Evolutionary conservation across 306 rosid genomes (phyloP).

Genomic region (Psophocarpus tetragonolobus): DNA sequence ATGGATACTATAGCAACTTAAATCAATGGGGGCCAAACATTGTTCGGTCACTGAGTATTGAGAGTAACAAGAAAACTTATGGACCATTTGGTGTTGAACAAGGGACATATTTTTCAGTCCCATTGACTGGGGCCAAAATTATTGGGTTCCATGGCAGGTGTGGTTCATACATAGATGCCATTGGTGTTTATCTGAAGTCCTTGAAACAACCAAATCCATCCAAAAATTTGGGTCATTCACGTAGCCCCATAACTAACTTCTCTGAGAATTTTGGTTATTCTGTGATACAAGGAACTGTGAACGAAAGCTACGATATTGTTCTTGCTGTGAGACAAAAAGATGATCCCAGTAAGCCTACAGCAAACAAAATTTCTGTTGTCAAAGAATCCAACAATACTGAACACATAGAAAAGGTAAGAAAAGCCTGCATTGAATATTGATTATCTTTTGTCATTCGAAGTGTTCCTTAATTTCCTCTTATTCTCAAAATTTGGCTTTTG

Average conservation of each 20-base stretch:
- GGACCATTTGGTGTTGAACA: slow-evolving; percentile 72
- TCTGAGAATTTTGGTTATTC: slow-evolving; percentile 63
- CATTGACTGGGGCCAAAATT: slow-evolving; percentile 60
- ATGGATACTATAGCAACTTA: slow-evolving; percentile 65
- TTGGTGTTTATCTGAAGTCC: slow-evolving; percentile 73
- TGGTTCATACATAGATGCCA: slow-evolving; percentile 80
- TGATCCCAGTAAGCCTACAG: slow-evolving; percentile 46
- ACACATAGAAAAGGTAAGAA: slow-evolving; percentile 49
- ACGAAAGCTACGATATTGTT: slow-evolving; percentile 74
- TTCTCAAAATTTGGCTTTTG: not conserved
- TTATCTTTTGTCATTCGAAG: slow-evolving; percentile 21
- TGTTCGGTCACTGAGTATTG: slow-evolving; percentile 60
- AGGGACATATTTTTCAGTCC: slow-evolving; percentile 68
- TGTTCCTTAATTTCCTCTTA: slow-evolving; percentile 15
- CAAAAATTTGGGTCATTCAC: slow-evolving; percentile 41
- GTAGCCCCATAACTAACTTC: slow-evolving; percentile 38
- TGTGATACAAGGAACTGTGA: slow-evolving; percentile 68
- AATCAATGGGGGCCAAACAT: slow-evolving; percentile 44
- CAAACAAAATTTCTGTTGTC: slow-evolving; percentile 39
- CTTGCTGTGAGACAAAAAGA: slow-evolving; percentile 78
- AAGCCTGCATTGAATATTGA: not conserved
- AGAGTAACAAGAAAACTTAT: slow-evolving; percentile 58
- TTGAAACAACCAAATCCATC: slow-evolving; percentile 44
- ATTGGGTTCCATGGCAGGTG: slow-evolving; percentile 87
- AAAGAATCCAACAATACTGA: slow-evolving; percentile 40